These are phyloP conservation scores for Lumnitzera littorea DNA, from an alignment of 345 rosid species.

Conservation along the genomic window DNA sequence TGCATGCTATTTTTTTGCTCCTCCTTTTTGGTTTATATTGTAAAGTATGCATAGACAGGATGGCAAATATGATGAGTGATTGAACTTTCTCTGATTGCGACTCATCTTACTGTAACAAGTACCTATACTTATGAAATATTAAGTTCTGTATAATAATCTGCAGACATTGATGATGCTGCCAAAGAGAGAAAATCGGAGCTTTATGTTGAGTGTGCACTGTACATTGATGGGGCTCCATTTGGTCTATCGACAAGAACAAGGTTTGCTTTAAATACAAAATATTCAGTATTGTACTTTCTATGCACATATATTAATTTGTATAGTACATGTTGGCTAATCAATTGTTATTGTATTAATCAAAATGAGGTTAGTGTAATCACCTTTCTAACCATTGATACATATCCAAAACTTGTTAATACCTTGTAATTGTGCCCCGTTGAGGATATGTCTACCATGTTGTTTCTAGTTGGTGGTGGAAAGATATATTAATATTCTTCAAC, in stretches of 20 bases:
- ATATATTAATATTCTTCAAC: too few relatives aligned
- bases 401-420: too few relatives aligned
- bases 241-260: constrained; percentile 92
- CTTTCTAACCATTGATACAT: too few relatives aligned
- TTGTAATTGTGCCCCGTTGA: too few relatives aligned
- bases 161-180: constrained; percentile 33
- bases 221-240: constrained; percentile 84
- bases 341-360: too few relatives aligned
- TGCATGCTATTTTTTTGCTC: not conserved
- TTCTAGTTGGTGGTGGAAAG: too few relatives aligned
- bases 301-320: not conserved
- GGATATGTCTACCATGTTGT: too few relatives aligned
- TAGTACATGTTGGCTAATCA: not conserved
- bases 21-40: too few relatives aligned
- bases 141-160: not conserved
- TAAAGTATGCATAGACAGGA: not conserved
- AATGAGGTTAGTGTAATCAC: too few relatives aligned
- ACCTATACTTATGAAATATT: too few relatives aligned
- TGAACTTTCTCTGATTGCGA: too few relatives aligned
- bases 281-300: not conserved
- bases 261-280: constrained; percentile 14
- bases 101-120: too few relatives aligned
- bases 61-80: not conserved
- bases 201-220: constrained; percentile 72
- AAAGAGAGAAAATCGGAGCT: constrained; percentile 75